Evolutionary conservation across 805 yeast genomes (phyloP).

Genomic region (Lipomyces kockii): DNA sequence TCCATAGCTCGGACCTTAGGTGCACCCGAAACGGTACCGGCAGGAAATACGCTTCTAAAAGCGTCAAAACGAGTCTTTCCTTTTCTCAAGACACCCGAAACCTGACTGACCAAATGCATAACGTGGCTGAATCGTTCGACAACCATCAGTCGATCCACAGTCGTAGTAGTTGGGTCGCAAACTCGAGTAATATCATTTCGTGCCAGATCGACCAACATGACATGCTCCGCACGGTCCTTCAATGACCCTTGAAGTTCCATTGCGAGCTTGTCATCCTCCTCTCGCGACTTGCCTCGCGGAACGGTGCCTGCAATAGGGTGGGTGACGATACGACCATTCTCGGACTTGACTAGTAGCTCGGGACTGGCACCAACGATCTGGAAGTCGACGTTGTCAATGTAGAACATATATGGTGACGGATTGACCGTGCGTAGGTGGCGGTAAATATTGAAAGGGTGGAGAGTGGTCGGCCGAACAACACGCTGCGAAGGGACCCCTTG

Average conservation of each 20-base stretch:
- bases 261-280: slow-evolving; percentile 89
- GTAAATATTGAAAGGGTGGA: slow-evolving; percentile 96
- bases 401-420: slow-evolving; percentile 96
- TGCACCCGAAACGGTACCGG: slow-evolving; percentile 98
- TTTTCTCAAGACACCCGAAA: slow-evolving; percentile 82
- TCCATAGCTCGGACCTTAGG: slow-evolving; percentile 98
- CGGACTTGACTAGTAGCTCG: slow-evolving; percentile 85
- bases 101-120: slow-evolving; percentile 94
- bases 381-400: slow-evolving; percentile 87
- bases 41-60: slow-evolving; percentile 96
- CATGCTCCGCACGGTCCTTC: slow-evolving; percentile 97
- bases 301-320: slow-evolving; percentile 99
- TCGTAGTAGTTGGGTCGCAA: slow-evolving; percentile 84
- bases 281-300: slow-evolving; percentile 83
- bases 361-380: slow-evolving; percentile 98
- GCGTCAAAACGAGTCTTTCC: slow-evolving; percentile 95
- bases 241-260: slow-evolving; percentile 69
- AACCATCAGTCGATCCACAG: slow-evolving; percentile 84
- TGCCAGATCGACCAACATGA: slow-evolving; percentile 97
- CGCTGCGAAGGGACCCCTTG: slow-evolving; percentile 99
- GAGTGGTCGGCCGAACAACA: slow-evolving; percentile 89
- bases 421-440: slow-evolving; percentile 93
- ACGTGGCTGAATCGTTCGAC: slow-evolving; percentile 96
- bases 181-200: slow-evolving; percentile 94
- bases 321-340: slow-evolving; percentile 77